Base-by-base conservation (phyloP, 2,329 filamentous ascomycete species). In the Pezicula radicicola region DNA sequence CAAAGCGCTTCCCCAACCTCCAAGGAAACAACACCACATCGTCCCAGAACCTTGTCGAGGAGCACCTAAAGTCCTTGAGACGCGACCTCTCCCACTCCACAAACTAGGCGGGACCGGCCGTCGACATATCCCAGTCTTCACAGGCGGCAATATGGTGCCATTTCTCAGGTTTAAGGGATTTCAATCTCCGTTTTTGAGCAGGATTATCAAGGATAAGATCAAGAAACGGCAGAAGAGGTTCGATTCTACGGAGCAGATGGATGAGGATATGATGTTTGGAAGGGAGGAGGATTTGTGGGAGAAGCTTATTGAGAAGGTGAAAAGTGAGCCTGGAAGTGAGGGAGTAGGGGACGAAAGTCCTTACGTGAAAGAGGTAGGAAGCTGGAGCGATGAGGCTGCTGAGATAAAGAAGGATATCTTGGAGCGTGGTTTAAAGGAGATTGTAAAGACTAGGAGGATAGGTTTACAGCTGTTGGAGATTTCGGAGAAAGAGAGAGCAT, bases 121-220 rank as follows among this genome's bases (percentile, higher is more conserved):
- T 8, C 78, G 86, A 19, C 75, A 78, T 43, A 74, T 89, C 2
- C 88, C 88, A 1, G 70, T 71, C 1, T 63, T 90, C 1, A 71
- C 78, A 30, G 76, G 79, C 4, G 75, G 83, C 2, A 73, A 75
- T 3, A 76, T 75, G 25, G 68, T 84, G 21, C 81, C 87, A 1
- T 87, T 91, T 61, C 66, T 93, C 27, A 81, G 88, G 35, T 68
- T 86, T 42, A 76, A 72, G 55, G 88, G 87, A 66, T 84, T 84
- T 4, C 85, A 91, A 66, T 78, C 85, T 2, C 63, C 65, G 1
- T 68, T 69, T n/a, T 68, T 92, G 18, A 79, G 75, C n/a, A 70
- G 78, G 8, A 75, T 85, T 15, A 61, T 92, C 2, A 71, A 74
- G 9, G 71, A 79, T 46, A 81, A 80, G 60, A 66, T 78, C 16